These are phyloP conservation scores for Calonectria hawksworthii DNA, from an alignment of 2,329 filamentous ascomycete species.

Conservation along the genomic window DNA sequence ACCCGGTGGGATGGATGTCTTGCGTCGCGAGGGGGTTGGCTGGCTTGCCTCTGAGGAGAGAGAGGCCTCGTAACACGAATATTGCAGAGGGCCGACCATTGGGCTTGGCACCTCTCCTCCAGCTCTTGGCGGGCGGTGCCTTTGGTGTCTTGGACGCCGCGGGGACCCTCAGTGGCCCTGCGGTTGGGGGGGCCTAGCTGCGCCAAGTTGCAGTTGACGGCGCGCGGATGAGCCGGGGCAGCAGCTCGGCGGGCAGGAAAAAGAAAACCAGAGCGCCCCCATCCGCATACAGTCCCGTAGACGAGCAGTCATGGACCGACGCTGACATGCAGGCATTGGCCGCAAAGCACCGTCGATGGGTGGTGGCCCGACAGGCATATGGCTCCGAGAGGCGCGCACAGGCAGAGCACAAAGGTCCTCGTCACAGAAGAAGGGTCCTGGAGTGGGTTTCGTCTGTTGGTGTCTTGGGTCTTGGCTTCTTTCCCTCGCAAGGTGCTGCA, in stretches of 20 bases:
- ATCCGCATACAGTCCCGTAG: not conserved
- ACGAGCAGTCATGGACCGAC: not conserved
- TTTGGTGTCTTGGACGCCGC: not conserved
- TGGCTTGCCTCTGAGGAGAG: not conserved
- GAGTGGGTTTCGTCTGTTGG: conserved; percentile 20
- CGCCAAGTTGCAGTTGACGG: not conserved
- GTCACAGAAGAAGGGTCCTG: conserved; percentile 7
- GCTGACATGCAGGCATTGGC: conserved; percentile 5
- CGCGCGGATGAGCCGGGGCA: conserved; percentile 22
- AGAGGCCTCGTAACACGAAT: not conserved
- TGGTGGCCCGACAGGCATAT: not conserved
- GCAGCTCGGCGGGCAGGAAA: not conserved
- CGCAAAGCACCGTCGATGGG: not conserved
- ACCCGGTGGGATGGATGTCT: conserved; percentile 12
- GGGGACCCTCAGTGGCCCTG: not conserved
- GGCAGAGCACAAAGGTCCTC: conserved; percentile 1
- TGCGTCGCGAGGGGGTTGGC: conserved; percentile 1
- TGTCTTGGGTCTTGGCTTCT: conserved; percentile 3
- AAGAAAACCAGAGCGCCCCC: not conserved
- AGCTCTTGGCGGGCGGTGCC: conserved; percentile 1
- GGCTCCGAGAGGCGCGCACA: conserved; percentile 10
- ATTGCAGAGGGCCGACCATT: not conserved
- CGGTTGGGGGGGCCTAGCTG: not conserved
- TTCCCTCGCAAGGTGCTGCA: conserved; percentile 10
- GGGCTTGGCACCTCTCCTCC: not conserved